These are phyloP conservation scores for Lepiota subincarnata DNA, from an alignment of 768 basidiomycete genomes.

Conservation along the genomic window DNA sequence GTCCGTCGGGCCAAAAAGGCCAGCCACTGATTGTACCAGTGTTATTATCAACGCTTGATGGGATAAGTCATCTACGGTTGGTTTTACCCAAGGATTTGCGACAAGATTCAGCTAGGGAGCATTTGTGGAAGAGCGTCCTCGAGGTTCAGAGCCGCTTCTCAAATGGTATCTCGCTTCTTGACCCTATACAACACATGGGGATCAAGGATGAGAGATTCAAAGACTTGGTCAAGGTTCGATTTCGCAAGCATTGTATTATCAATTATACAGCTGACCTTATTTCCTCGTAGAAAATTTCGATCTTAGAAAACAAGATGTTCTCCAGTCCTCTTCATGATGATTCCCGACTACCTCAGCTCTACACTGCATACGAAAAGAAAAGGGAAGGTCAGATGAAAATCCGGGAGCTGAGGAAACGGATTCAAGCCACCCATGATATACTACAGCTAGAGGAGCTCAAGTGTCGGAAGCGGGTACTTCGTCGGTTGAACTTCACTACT, in stretches of 20 bases:
- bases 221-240: slow-evolving; percentile 69
- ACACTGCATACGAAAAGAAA: slow-evolving; percentile 76
- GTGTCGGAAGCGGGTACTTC: slow-evolving; percentile 87
- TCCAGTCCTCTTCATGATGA: slow-evolving; percentile 77
- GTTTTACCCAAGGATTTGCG: slow-evolving; percentile 89
- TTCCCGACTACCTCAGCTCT: slow-evolving; percentile 73
- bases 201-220: slow-evolving; percentile 94
- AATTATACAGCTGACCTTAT: background rate
- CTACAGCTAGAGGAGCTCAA: slow-evolving; percentile 96
- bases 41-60: slow-evolving; percentile 79
- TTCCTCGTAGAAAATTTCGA: slow-evolving; percentile 73
- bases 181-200: slow-evolving; percentile 92
- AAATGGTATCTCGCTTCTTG: slow-evolving; percentile 79
- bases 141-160: slow-evolving; percentile 93
- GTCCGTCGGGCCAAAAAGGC: slow-evolving; percentile 66
- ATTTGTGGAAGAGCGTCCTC: slow-evolving; percentile 82
- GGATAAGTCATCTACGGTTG: slow-evolving; percentile 82
- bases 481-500: slow-evolving; percentile 88
- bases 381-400: slow-evolving; percentile 65
- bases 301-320: slow-evolving; percentile 84
- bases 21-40: slow-evolving; percentile 86
- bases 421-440: slow-evolving; percentile 87
- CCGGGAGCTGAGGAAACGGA: slow-evolving; percentile 77
- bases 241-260: slow-evolving; percentile 13
- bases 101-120: slow-evolving; percentile 68